phyloP scores from a whole-genome alignment of 2,329 filamentous ascomycete genomes.

The Dothistroma septosporum region DNA sequence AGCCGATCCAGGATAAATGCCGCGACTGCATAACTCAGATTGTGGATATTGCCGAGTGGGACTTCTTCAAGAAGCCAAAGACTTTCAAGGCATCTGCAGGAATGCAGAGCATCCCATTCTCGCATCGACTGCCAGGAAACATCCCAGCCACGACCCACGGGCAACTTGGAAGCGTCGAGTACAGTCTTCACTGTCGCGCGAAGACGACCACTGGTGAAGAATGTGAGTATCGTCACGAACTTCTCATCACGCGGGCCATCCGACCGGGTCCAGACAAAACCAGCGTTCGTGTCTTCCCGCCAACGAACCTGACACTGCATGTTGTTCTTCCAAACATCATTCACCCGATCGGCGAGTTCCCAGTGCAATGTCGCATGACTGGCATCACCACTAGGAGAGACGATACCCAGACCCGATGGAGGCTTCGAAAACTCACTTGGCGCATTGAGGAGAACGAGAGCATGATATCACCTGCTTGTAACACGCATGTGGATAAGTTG shows the following conservation, averaged over 20 bases:
- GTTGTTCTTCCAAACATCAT: constrained; percentile 79
- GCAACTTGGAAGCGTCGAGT: constrained; percentile 67
- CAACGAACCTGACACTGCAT: constrained; percentile 85
- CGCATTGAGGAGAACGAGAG: constrained; percentile 83
- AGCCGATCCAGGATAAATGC: constrained; percentile 76
- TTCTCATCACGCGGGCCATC: constrained; percentile 76
- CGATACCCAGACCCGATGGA: constrained; percentile 74
- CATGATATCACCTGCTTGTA: constrained; percentile 73
- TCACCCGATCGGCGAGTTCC: constrained; percentile 80
- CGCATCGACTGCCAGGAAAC: constrained; percentile 76
- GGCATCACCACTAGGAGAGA: constrained; percentile 72
- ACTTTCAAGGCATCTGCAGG: constrained; percentile 47
- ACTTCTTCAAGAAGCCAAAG: constrained; percentile 59
- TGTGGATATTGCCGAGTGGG: constrained; percentile 74
- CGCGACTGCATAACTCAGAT: constrained; percentile 66
- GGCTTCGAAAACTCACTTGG: constrained; percentile 87
- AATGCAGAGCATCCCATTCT: constrained; percentile 80
- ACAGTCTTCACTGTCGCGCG: constrained; percentile 68
- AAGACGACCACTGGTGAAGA: constrained; percentile 58
- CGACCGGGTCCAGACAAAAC: constrained; percentile 76
- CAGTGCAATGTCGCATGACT: constrained; percentile 73
- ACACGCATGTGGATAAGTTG: constrained; percentile 66
- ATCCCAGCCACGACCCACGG: constrained; percentile 81
- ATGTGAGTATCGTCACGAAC: constrained; percentile 61
- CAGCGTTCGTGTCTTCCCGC: constrained; percentile 90